These are phyloP conservation scores for Pinus albicaulis DNA, from an alignment of 75 land plant genomes.

Conservation along the genomic window DNA sequence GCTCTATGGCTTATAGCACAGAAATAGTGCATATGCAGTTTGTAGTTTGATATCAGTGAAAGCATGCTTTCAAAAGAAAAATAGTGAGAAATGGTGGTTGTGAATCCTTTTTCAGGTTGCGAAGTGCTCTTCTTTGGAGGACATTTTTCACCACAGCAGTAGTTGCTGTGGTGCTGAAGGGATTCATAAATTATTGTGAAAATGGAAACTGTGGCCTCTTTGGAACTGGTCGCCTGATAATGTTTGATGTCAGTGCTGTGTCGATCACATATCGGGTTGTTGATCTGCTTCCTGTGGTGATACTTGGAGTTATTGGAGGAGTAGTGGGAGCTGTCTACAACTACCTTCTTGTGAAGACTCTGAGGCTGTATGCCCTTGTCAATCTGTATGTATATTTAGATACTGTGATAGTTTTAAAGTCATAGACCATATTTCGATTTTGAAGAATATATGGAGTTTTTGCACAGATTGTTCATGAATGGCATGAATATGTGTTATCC, in stretches of 20 bases:
- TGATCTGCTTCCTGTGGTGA: constrained; percentile 59
- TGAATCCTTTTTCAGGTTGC: constrained; percentile 49
- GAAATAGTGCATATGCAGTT: no score
- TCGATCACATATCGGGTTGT: constrained; percentile 31
- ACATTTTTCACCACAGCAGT: constrained; percentile 86
- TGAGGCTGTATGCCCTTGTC: constrained; percentile 54
- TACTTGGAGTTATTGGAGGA: constrained; percentile 79
- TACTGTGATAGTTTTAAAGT: no score
- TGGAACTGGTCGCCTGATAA: constrained; percentile 72
- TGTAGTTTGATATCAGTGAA: no score
- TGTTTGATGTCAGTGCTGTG: constrained; percentile 22
- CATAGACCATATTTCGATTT: no score
- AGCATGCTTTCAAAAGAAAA: no score
- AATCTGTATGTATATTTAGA: constrained; percentile 45
- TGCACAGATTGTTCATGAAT: no score
- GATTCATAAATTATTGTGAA: constrained; percentile 60
- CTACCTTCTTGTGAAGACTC: constrained; percentile 55
- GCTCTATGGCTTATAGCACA: no score
- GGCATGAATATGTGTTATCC: constrained; percentile 24
- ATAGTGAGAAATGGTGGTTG: no score
- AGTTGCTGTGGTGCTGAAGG: constrained; percentile 73
- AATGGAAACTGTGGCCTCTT: constrained; percentile 83
- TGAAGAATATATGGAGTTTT: no score
- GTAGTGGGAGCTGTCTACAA: constrained; percentile 80
- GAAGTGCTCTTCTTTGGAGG: constrained; percentile 90